Percentiles rank a stretch among this genome's conserved stretches.
Conservation (phyloP, 1,284 basidiomycete genomes). For the Grifola frondosa region DNA sequence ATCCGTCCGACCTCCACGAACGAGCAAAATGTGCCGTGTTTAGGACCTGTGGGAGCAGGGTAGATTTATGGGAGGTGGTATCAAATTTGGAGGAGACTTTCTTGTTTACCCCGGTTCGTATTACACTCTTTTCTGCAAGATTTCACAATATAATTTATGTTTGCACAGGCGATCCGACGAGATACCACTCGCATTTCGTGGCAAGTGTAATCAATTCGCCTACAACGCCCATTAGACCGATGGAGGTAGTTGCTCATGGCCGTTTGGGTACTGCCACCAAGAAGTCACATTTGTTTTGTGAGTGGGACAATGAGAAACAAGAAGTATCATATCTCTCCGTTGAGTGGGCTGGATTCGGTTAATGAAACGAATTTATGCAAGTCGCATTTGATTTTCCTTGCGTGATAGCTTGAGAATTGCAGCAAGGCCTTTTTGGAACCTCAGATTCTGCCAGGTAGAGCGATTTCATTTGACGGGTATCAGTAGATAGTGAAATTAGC, state of each 20-base stretch:
- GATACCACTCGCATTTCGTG: conserved; percentile 97
- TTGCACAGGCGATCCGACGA: conserved; percentile 83
- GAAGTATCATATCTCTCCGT: conserved; percentile 78
- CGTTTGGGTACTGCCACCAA: conserved; percentile 96
- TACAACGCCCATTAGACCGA: conserved; percentile 64
- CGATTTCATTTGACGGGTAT: too few species aligned
- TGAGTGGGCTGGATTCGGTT: conserved; percentile 93
- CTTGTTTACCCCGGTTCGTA: conserved; percentile 89
- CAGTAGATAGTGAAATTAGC: too few species aligned
- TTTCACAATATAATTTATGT: background rate
- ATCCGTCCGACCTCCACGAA: conserved; percentile 65
- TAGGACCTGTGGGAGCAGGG: conserved; percentile 78
- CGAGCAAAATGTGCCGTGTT: conserved; percentile 80
- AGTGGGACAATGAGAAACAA: conserved; percentile 75
- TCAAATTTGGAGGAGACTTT: conserved; percentile 95
- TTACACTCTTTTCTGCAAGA: background rate
- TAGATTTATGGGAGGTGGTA: conserved; percentile 83
- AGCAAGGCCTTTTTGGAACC: too few species aligned
- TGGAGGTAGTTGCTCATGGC: conserved; percentile 94
- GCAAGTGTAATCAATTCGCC: conserved; percentile 77
- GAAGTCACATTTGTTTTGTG: conserved; percentile 91
- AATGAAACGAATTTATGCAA: conserved; percentile 18
- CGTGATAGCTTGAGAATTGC: too few species aligned
- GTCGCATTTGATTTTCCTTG: too few species aligned
- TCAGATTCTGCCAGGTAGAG: too few species aligned